phyloP scores from a whole-genome alignment of 441 rosid genomes.

The Cnidoscolus chayamansa region DNA sequence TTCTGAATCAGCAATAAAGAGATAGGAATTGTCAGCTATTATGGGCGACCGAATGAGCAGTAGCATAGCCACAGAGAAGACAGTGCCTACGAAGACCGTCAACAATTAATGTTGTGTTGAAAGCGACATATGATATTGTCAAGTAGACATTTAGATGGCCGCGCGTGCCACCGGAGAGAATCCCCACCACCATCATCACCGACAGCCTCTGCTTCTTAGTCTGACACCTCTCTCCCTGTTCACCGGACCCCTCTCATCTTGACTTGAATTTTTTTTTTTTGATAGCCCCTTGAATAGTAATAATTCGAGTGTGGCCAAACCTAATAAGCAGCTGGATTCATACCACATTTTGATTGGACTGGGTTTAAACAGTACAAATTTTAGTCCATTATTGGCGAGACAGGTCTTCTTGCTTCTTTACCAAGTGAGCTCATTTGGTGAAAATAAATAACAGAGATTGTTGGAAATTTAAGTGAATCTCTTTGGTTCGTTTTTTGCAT shows the following conservation, averaged over 20 bases:
- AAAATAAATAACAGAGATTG: not conserved
- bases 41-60: constrained; percentile 31
- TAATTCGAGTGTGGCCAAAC: too few species aligned
- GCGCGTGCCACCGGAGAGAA: constrained; percentile 30
- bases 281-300: not conserved
- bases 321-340: too few species aligned
- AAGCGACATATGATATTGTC: constrained; percentile 32
- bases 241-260: not conserved
- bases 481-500: not conserved
- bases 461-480: constrained; percentile 16
- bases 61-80: too few species aligned
- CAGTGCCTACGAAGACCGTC: too few species aligned
- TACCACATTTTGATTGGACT: too few species aligned
- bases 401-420: too few species aligned
- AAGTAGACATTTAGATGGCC: constrained; percentile 29
- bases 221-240: constrained; percentile 5
- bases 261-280: too few species aligned
- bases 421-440: not conserved
- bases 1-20: constrained; percentile 8
- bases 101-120: constrained; percentile 13
- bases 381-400: not conserved
- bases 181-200: not conserved
- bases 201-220: too few species aligned
- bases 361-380: not conserved
- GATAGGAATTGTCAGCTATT: constrained; percentile 13